Conservation (phyloP, 441 rosid species). For the Gossypium davidsonii region DNA sequence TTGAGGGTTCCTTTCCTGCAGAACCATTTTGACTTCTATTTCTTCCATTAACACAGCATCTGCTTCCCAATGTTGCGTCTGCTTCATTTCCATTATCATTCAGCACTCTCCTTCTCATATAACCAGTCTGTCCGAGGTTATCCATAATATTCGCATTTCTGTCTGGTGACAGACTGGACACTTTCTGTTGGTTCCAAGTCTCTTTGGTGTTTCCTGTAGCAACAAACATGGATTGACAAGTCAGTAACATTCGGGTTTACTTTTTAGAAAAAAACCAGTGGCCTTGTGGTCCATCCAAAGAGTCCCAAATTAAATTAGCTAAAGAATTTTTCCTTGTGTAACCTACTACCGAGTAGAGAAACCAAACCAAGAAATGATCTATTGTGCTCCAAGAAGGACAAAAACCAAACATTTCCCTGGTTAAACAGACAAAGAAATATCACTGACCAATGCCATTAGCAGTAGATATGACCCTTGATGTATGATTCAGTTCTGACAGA, state of each 20-base stretch:
- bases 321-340: neutral
- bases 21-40: constrained; percentile 16
- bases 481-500: constrained; percentile 22
- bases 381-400: neutral
- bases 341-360: neutral
- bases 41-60: constrained; percentile 14
- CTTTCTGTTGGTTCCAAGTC: constrained; percentile 19
- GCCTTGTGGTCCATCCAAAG: neutral
- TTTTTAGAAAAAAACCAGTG: neutral
- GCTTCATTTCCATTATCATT: constrained; percentile 19
- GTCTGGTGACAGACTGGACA: constrained; percentile 25
- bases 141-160: constrained; percentile 41
- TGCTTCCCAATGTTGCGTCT: constrained; percentile 12
- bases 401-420: neutral
- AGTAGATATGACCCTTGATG: constrained; percentile 20
- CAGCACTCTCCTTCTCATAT: constrained; percentile 16
- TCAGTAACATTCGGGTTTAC: neutral
- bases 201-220: constrained; percentile 33
- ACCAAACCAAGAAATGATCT: neutral
- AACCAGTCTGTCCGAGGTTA: constrained; percentile 31
- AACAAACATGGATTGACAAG: neutral
- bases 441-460: constrained; percentile 34
- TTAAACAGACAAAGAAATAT: neutral
- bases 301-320: neutral
- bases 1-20: constrained; percentile 21